Conservation (phyloP, 805 yeast species). For the Saccharomycopsis vini region DNA sequence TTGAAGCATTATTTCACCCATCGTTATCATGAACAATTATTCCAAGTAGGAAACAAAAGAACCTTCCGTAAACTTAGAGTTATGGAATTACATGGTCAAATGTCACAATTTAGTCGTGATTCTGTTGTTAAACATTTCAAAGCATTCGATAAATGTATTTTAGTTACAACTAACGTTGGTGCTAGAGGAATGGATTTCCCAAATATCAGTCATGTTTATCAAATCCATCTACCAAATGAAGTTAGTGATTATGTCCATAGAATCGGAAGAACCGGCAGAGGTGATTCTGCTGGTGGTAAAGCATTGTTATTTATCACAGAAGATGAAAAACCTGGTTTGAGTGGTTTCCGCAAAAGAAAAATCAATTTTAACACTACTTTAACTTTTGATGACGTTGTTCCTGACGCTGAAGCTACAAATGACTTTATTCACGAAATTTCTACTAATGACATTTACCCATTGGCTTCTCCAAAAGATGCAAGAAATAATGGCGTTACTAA, state of each 20-base stretch:
- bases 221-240: conserved; percentile 68
- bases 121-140: conserved; percentile 48
- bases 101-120: conserved; percentile 63
- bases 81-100: conserved; percentile 55
- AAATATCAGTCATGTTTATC: conserved; percentile 75
- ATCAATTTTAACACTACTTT: conserved; percentile 42
- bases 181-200: conserved; percentile 97
- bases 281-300: conserved; percentile 58
- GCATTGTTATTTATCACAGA: conserved; percentile 53
- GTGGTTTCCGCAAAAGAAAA: conserved; percentile 42
- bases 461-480: too few species aligned
- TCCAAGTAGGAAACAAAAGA: neutral
- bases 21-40: neutral
- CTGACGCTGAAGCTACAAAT: conserved; percentile 28
- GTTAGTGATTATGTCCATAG: conserved; percentile 82
- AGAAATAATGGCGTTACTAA: too few species aligned
- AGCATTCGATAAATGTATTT: conserved; percentile 38
- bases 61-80: too few species aligned
- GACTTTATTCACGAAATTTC: too few species aligned
- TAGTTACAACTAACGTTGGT: conserved; percentile 80
- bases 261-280: conserved; percentile 94
- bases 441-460: too few species aligned
- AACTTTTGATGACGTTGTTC: conserved; percentile 30
- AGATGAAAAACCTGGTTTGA: conserved; percentile 48
- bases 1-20: conserved; percentile 2